Percentiles rank a stretch among this genome's conserved stretches.
These are phyloP conservation scores for Incumbomyces delicatus DNA, from an alignment of 2,329 filamentous ascomycete genomes.

Conservation along the genomic window DNA sequence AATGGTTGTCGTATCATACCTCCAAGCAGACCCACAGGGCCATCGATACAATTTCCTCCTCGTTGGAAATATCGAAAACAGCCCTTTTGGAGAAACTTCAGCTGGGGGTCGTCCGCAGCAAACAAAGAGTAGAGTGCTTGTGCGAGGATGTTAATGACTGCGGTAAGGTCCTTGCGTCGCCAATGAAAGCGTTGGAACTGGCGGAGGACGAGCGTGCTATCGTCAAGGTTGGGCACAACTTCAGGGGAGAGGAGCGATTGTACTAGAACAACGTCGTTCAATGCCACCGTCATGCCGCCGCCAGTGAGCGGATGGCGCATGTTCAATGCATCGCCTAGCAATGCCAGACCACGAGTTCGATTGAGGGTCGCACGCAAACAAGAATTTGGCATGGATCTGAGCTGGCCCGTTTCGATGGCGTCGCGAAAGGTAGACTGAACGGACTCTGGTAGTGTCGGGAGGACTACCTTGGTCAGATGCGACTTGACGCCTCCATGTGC, in stretches of 20 bases:
- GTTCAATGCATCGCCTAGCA: constrained; percentile 92
- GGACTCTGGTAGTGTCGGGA: constrained; percentile 63
- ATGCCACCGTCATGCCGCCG: constrained; percentile 94
- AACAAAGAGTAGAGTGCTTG: constrained; percentile 88
- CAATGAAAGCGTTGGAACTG: constrained; percentile 76
- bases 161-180: constrained; percentile 69
- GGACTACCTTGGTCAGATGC: constrained; percentile 69
- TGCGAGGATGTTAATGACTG: constrained; percentile 95
- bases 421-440: constrained; percentile 64
- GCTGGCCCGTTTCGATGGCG: constrained; percentile 67
- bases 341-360: constrained; percentile 59
- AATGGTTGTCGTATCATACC: constrained; percentile 70
- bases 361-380: constrained; percentile 77
- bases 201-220: constrained; percentile 54
- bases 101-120: constrained; percentile 62
- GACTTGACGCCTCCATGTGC: constrained; percentile 72
- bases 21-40: constrained; percentile 70
- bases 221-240: constrained; percentile 57
- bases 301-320: constrained; percentile 98
- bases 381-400: constrained; percentile 91
- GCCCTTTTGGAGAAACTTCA: constrained; percentile 72
- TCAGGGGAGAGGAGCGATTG: constrained; percentile 62
- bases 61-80: constrained; percentile 88
- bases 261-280: constrained; percentile 81
- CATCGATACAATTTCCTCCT: constrained; percentile 61